Evolutionary conservation across 2,329 filamentous ascomycete genomes (phyloP).

Genomic region (Annulohypoxylon truncatum): DNA sequence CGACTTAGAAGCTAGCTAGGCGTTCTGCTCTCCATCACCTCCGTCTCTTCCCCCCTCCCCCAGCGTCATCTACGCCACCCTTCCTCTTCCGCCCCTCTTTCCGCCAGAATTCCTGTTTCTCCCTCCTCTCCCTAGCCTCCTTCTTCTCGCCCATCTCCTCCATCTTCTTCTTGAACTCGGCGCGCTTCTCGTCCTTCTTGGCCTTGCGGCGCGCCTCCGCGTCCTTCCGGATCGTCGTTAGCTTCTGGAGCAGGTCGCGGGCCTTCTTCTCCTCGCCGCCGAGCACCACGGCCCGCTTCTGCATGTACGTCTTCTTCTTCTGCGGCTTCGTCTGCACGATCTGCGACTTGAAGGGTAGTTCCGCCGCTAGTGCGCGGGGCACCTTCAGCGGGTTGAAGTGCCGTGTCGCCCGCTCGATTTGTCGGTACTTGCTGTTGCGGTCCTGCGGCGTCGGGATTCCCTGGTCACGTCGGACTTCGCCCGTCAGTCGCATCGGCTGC

Average conservation of each 20-base stretch:
- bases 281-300: slow-evolving; percentile 92
- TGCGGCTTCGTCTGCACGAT: slow-evolving; percentile 84
- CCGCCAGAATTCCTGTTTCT: slow-evolving; percentile 92
- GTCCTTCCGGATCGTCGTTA: slow-evolving; percentile 90
- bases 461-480: slow-evolving; percentile 84
- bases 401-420: slow-evolving; percentile 72
- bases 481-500: slow-evolving; percentile 93
- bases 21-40: slow-evolving; percentile 13
- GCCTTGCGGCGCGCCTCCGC: slow-evolving; percentile 83
- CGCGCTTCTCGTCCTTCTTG: slow-evolving; percentile 89
- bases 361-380: slow-evolving; percentile 81
- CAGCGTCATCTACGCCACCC: slow-evolving; percentile 55
- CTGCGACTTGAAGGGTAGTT: slow-evolving; percentile 92
- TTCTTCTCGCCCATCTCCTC: slow-evolving; percentile 87
- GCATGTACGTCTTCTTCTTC: slow-evolving; percentile 86
- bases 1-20: too few relatives aligned
- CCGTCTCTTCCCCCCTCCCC: slow-evolving; percentile 54
- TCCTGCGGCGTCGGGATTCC: slow-evolving; percentile 80
- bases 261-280: slow-evolving; percentile 90
- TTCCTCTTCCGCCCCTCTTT: slow-evolving; percentile 82
- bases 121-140: slow-evolving; percentile 85
- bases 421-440: slow-evolving; percentile 87
- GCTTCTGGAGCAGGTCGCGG: slow-evolving; percentile 89
- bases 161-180: slow-evolving; percentile 84
- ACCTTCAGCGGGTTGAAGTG: slow-evolving; percentile 84